Conservation (phyloP, 2,329 filamentous ascomycete species). For the Beauveria scarabaeidicola region DNA sequence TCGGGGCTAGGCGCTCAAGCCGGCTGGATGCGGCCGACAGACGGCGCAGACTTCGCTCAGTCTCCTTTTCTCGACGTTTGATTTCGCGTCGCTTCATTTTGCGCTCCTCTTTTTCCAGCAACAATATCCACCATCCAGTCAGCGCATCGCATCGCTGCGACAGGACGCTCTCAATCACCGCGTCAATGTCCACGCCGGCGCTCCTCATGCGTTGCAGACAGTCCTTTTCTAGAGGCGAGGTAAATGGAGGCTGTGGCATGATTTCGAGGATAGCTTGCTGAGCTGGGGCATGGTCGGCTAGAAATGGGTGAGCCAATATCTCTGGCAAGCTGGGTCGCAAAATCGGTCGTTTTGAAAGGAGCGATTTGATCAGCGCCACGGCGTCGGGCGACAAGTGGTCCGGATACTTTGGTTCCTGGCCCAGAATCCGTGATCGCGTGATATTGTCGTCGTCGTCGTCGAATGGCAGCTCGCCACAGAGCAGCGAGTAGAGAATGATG, state of each 20-base stretch:
- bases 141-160: conserved; percentile 83
- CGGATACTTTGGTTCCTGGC: conserved; percentile 77
- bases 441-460: conserved; percentile 90
- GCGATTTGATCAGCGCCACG: conserved; percentile 61
- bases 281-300: conserved; percentile 75
- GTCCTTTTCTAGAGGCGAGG: conserved; percentile 80
- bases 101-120: conserved; percentile 89
- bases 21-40: conserved; percentile 86
- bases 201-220: conserved; percentile 87
- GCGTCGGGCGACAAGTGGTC: conserved; percentile 72
- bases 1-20: conserved; percentile 70
- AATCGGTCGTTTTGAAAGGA: conserved; percentile 88
- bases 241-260: conserved; percentile 72
- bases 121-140: conserved; percentile 90
- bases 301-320: conserved; percentile 79
- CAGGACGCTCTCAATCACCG: conserved; percentile 88
- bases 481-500: conserved; percentile 73
- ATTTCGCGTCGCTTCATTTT: conserved; percentile 74
- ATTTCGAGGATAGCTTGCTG: conserved; percentile 85
- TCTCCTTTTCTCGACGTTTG: conserved; percentile 77
- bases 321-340: conserved; percentile 74
- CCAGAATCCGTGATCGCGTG: conserved; percentile 78
- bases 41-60: conserved; percentile 69
- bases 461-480: conserved; percentile 83
- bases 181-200: conserved; percentile 88